These are phyloP conservation scores for Themeda triandra DNA, from an alignment of 176 grass and related monocot species.

Conservation along the genomic window DNA sequence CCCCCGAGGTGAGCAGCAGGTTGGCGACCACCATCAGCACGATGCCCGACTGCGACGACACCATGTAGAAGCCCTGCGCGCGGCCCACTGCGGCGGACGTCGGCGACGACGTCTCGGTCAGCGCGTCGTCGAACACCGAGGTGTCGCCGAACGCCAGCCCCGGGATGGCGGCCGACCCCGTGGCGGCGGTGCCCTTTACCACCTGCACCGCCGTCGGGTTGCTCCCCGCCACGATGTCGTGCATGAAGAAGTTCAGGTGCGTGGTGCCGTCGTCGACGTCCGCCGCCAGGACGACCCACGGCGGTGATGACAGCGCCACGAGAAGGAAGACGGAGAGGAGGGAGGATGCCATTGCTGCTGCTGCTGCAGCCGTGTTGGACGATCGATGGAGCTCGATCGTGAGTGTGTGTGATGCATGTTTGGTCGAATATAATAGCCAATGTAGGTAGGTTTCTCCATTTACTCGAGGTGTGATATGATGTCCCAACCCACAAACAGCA, in stretches of 20 bases:
- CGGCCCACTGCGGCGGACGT: conserved; percentile 18
- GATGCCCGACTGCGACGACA: not conserved
- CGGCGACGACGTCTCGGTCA: conserved; percentile 16
- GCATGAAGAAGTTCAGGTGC: conserved; percentile 52
- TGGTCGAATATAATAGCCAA: not conserved
- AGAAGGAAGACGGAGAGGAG: not conserved
- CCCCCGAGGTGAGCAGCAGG: conserved; percentile 37
- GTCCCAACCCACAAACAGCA: not conserved
- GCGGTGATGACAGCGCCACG: not conserved
- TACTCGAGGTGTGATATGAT: not conserved
- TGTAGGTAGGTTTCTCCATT: not conserved
- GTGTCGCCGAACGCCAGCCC: conserved; percentile 36
- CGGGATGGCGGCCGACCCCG: not conserved
- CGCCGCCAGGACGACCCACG: not conserved
- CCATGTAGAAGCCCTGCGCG: conserved; percentile 38
- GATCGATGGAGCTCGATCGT: not conserved
- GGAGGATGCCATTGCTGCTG: not conserved
- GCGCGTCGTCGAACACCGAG: conserved; percentile 24
- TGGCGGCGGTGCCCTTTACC: not conserved
- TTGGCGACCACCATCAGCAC: conserved; percentile 28
- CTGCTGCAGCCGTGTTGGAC: not conserved
- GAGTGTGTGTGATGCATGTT: not conserved
- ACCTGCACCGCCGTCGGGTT: conserved; percentile 38
- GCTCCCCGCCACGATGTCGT: conserved; percentile 30
- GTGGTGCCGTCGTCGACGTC: not conserved